A percentile compares a stretch with the other conserved stretches of the same genome.
Evolutionary conservation across 768 basidiomycete species (phyloP).

Genomic region (Mycena latifolia): DNA sequence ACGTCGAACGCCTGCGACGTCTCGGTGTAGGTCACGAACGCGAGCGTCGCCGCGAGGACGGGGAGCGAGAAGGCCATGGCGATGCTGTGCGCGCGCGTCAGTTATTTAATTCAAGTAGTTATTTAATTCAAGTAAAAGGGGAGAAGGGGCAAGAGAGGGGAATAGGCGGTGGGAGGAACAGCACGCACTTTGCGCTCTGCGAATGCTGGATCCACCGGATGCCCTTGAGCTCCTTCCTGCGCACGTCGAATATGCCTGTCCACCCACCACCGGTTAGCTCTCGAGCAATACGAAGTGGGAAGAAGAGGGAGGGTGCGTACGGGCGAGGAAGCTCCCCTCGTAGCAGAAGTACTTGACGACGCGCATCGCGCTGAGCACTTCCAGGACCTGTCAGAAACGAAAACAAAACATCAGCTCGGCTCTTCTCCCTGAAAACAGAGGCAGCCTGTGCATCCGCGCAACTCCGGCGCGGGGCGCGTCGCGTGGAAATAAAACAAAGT

Average conservation of each 20-base stretch:
- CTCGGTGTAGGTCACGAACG: conserved; percentile 75
- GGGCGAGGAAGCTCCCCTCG: conserved; percentile 72
- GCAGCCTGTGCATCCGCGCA: no score
- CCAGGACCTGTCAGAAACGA: no score
- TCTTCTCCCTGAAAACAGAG: no score
- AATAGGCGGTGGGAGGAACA: no score
- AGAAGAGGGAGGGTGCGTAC: conserved; percentile 31
- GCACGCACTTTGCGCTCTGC: conserved; percentile 70
- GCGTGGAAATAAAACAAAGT: no score
- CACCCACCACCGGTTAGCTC: background rate
- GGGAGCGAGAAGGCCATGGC: conserved; percentile 72
- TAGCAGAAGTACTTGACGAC: conserved; percentile 84
- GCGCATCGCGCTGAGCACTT: conserved; percentile 64
- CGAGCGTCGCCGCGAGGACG: conserved; percentile 72
- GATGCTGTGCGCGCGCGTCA: conserved; percentile 49
- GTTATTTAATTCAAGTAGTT: no score
- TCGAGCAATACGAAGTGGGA: no score
- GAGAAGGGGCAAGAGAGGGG: no score
- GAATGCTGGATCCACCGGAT: conserved; percentile 69
- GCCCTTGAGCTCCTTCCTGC: conserved; percentile 66
- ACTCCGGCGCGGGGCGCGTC: no score
- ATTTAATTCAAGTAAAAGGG: background rate
- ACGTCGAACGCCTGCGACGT: conserved; percentile 68
- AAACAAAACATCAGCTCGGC: no score
- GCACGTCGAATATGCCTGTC: conserved; percentile 55